Evolutionary conservation across 495 filamentous ascomycete genomes (phyloP).

Genomic region (Oidiodendron maius): DNA sequence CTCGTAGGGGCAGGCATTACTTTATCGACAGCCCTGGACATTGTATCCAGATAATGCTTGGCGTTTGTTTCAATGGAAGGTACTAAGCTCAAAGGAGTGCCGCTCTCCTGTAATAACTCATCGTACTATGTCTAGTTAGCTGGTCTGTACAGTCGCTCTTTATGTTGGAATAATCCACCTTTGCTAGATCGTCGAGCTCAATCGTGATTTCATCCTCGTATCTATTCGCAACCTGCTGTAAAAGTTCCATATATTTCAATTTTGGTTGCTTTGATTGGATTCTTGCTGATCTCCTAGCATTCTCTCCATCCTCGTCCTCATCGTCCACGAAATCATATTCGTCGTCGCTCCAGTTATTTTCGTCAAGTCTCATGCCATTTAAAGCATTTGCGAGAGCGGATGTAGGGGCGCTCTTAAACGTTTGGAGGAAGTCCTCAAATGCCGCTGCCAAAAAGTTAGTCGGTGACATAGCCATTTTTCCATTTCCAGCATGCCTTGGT

Average conservation of each 20-base stretch:
- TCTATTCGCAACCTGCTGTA: conserved; percentile 84
- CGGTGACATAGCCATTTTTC: too few species aligned
- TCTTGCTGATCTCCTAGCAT: conserved; percentile 33
- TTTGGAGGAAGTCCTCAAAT: conserved; percentile 81
- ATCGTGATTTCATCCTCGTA: conserved; percentile 68
- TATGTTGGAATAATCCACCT: conserved; percentile 34
- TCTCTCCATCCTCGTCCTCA: conserved; percentile 48
- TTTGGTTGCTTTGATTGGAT: conserved; percentile 49
- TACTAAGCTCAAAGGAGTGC: conserved; percentile 63
- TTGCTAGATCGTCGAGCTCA: conserved; percentile 80
- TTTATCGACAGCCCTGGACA: conserved; percentile 83
- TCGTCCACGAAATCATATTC: conserved; percentile 85
- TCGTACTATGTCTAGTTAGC: conserved; percentile 54
- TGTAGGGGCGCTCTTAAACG: conserved; percentile 79
- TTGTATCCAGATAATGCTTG: conserved; percentile 88
- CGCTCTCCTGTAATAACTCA: conserved; percentile 50
- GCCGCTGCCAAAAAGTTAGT: conserved; percentile 44
- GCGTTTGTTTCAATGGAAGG: conserved; percentile 84
- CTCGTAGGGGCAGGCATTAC: conserved; percentile 73
- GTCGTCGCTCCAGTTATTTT: conserved; percentile 83
- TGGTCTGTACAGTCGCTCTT: neutral
- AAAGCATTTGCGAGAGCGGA: conserved; percentile 64
- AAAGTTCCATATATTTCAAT: conserved; percentile 83
- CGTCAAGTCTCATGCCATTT: conserved; percentile 79
- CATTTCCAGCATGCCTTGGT: conserved; percentile 66